Evolutionary conservation across 345 rosid genomes (phyloP).

Genomic region (Iberis pinnata): DNA sequence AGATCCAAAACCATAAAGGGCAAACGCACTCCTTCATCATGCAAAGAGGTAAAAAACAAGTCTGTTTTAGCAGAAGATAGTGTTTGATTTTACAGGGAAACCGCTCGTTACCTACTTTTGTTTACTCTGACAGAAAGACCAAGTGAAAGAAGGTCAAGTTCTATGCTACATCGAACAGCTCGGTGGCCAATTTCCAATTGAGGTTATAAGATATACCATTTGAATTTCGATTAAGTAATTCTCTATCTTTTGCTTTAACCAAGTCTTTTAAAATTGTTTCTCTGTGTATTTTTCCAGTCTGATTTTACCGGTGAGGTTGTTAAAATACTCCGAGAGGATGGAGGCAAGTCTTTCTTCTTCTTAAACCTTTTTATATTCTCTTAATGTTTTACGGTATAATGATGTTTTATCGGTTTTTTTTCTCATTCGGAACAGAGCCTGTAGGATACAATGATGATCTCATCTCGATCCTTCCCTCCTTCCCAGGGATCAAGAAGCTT

Average conservation of each 20-base stretch:
- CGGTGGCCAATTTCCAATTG: slow-evolving; percentile 70
- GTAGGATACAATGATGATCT: slow-evolving; percentile 86
- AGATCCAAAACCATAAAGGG: slow-evolving; percentile 79
- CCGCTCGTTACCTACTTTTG: slow-evolving; percentile 1
- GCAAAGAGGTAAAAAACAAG: slow-evolving; percentile 60
- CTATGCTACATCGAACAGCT: slow-evolving; percentile 82
- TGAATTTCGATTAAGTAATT: background rate
- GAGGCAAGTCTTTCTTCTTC: slow-evolving; percentile 45
- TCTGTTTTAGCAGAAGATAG: slow-evolving; percentile 2
- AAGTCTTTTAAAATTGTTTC: background rate
- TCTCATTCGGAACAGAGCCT: slow-evolving; percentile 50
- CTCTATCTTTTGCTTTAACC: background rate
- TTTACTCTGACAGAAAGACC: slow-evolving; percentile 62
- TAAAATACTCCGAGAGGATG: slow-evolving; percentile 66
- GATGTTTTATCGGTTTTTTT: background rate
- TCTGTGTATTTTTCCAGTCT: slow-evolving; percentile 42
- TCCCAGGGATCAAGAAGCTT: slow-evolving; percentile 91
- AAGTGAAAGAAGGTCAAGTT: slow-evolving; percentile 83
- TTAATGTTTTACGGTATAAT: background rate
- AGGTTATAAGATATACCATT: slow-evolving; percentile 36
- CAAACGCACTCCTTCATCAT: slow-evolving; percentile 64
- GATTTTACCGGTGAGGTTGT: slow-evolving; percentile 75
- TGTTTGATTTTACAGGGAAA: background rate
- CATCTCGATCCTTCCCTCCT: slow-evolving; percentile 73
- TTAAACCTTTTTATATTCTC: background rate